A percentile compares a stretch with the other conserved stretches of the same genome.
Conservation (phyloP, 2,329 filamentous ascomycete species). For the Sarocladium strictum region DNA sequence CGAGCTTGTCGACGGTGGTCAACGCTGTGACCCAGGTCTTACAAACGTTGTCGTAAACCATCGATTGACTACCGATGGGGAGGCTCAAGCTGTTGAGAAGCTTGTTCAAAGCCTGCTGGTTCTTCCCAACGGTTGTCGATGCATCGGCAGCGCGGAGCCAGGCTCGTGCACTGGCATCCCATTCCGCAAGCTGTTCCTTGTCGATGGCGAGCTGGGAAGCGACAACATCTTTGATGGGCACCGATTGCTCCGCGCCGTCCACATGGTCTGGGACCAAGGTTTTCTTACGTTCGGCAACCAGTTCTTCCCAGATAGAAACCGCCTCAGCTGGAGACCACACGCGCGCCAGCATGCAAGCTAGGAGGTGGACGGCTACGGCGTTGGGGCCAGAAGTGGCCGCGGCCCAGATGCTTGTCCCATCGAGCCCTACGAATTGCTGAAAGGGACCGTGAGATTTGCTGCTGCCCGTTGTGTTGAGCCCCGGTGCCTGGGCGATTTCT, state of each 20-base stretch:
- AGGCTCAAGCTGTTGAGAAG: background rate
- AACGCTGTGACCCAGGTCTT: slow-evolving; percentile 5
- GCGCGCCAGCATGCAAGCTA: slow-evolving; percentile 24
- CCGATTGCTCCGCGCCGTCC: slow-evolving; percentile 1
- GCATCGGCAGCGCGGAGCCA: slow-evolving; percentile 33
- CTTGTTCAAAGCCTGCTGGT: background rate
- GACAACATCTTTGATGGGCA: background rate
- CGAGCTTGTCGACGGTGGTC: background rate
- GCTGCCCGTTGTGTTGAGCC: background rate
- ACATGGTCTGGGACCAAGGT: slow-evolving; percentile 9
- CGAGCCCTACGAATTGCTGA: slow-evolving; percentile 17
- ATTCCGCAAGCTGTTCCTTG: slow-evolving; percentile 23
- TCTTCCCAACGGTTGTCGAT: background rate
- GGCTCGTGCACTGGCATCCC: slow-evolving; percentile 31
- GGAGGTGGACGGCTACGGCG: slow-evolving; percentile 23
- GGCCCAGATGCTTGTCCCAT: slow-evolving; percentile 30
- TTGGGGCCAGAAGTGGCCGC: slow-evolving; percentile 26
- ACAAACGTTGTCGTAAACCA: background rate
- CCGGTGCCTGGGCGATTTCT: slow-evolving; percentile 18
- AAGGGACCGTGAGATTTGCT: slow-evolving; percentile 15
- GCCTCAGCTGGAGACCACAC: slow-evolving; percentile 19
- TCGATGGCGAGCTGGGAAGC: slow-evolving; percentile 16
- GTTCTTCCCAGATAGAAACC: slow-evolving; percentile 22
- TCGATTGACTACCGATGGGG: background rate
- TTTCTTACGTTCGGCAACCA: slow-evolving; percentile 16